Evolutionary conservation across 1,284 basidiomycete species (phyloP), one percentile per base, ranked within the genome.

Genomic region (Heliocybe sulcata): DNA sequence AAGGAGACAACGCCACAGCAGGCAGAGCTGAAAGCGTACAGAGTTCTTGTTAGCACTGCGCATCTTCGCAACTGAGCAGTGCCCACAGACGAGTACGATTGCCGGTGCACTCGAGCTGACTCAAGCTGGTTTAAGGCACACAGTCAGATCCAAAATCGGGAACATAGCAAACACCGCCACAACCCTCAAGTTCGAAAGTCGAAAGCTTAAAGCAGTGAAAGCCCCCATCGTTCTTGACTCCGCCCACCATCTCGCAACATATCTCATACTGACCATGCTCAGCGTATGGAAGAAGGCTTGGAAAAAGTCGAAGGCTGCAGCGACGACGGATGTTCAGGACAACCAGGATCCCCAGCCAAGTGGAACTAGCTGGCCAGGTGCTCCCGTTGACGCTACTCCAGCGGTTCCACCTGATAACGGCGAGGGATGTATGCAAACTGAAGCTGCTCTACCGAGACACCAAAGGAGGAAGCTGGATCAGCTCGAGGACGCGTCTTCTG

Each of bases 231-330:
- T 35, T 35, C 33, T 35, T 16, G 9, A 35, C n/a, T n/a, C n/a
- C n/a, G n/a, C n/a, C n/a, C n/a, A 4, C 38, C n/a, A 20, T 42
- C 16, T 42, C 6, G 8, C n/a, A 3, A 16, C 26, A 52, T 31
- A 47, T 14, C n/a, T 29, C 20, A 31, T n/a, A 53, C 53, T 16
- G 42, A 51, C 10, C 50, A 83, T 84, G 81, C 67, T 82, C 58
- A 79, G 76, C 52, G 66, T 75, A 54, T 79, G 79, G 76, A 80
- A 77, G 63, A 68, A 79, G 52, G 73, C 75, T 52, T 80, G 79
- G 73, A 72, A 71, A 60, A 70, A 71, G 48, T 16, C 38, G 4
- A 16, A 42, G 19, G 12, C 38, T 42, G 38, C 4, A 16, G 38
- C 38, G 16, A 16, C 38, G 8, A 42, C 16, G 12, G 6, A 16